These are phyloP conservation scores for Scenedesmus sp. DNA, from an alignment of 163 green algal species.

Conservation along the genomic window DNA sequence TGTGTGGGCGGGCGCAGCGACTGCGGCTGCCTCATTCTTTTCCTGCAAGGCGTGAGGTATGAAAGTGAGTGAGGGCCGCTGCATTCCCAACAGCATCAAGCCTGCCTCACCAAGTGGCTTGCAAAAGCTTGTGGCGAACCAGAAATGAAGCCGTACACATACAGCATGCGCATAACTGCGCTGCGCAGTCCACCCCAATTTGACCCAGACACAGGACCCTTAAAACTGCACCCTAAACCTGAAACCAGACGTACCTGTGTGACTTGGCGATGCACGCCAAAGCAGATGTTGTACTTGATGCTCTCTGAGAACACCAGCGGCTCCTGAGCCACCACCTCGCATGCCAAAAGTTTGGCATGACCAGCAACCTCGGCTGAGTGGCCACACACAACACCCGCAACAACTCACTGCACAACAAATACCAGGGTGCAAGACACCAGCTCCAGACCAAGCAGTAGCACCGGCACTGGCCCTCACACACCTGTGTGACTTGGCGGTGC, in stretches of 20 bases:
- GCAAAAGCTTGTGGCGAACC: constrained; percentile 71
- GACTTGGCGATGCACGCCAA: constrained; percentile 28
- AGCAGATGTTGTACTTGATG: constrained; percentile 46
- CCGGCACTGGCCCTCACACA: not conserved
- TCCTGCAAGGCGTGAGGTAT: not conserved
- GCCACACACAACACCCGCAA: too few species aligned
- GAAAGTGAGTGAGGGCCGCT: constrained; percentile 66
- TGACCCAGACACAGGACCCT: not conserved
- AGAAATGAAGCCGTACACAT: constrained; percentile 90
- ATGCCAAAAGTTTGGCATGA: too few species aligned
- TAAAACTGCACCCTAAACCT: not conserved
- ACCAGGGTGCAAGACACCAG: not conserved
- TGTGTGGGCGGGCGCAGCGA: too few species aligned
- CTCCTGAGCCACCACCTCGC: constrained; percentile 38
- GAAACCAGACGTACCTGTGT: constrained; percentile 6
- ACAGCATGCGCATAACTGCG: constrained; percentile 31
- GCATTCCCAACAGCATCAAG: constrained; percentile 78
- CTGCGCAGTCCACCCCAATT: not conserved
- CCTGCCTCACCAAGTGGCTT: constrained; percentile 83
- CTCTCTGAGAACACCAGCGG: constrained; percentile 45
- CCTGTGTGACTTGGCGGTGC: constrained; percentile 31
- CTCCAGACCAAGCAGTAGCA: not conserved
- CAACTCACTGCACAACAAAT: not conserved
- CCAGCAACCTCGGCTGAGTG: too few species aligned
- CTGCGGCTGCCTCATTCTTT: too few species aligned